Conservation (phyloP, 768 basidiomycete genomes). For the Boletus insuetus region DNA sequence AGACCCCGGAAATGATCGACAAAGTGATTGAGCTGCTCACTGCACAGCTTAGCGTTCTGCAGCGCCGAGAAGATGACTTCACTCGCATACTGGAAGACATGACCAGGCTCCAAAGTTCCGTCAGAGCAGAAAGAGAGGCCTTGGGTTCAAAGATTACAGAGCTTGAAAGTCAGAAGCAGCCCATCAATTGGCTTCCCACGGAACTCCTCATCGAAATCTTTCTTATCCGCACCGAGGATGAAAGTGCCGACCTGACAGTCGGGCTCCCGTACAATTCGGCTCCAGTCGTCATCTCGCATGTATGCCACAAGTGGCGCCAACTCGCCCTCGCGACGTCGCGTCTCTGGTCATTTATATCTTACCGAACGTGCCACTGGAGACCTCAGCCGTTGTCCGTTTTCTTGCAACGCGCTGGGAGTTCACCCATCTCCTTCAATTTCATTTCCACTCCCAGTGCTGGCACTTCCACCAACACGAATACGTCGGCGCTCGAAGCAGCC, state of each 20-base stretch:
- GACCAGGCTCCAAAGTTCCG: constrained; percentile 35
- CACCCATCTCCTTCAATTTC: constrained; percentile 37
- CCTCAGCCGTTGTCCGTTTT: constrained; percentile 27
- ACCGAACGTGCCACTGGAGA: constrained; percentile 25
- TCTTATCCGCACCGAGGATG: constrained; percentile 26
- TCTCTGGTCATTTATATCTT: constrained; percentile 45
- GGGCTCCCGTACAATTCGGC: constrained; percentile 31
- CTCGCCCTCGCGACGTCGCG: constrained; percentile 41
- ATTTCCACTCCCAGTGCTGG: constrained; percentile 17
- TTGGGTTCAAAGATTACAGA: constrained; percentile 30
- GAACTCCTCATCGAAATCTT: constrained; percentile 50
- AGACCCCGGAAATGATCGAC: constrained; percentile 29
- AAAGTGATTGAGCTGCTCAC: constrained; percentile 37
- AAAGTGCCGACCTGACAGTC: constrained; percentile 20
- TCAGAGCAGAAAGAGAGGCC: constrained; percentile 32
- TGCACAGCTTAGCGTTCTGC: constrained; percentile 37
- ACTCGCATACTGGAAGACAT: constrained; percentile 41
- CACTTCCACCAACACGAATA: constrained; percentile 12
- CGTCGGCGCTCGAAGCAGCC: constrained; percentile 12
- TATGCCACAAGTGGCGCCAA: constrained; percentile 49
- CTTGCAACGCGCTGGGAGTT: constrained; percentile 35
- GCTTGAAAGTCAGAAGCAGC: constrained; percentile 41
- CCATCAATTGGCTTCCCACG: constrained; percentile 50
- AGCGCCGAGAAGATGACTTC: constrained; percentile 39
- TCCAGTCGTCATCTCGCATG: constrained; percentile 45